phyloP scores from a whole-genome alignment of 257 asterid species.

The Nicotiana tabacum region DNA sequence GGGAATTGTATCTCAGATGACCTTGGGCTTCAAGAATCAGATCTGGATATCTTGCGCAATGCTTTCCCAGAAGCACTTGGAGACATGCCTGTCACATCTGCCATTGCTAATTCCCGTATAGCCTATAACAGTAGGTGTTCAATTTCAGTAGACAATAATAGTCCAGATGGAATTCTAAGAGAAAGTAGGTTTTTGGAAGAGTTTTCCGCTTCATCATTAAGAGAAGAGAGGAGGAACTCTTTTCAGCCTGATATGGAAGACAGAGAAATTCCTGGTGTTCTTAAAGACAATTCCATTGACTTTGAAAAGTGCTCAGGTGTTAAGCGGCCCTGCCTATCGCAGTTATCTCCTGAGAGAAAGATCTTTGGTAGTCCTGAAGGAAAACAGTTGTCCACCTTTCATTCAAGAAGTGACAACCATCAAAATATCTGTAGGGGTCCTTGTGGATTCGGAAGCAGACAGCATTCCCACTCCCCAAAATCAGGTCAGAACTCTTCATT shows the following conservation, averaged over 20 bases:
- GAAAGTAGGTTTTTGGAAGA: constrained; percentile 44
- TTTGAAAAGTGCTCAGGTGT: constrained; percentile 17
- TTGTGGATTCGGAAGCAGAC: constrained; percentile 39
- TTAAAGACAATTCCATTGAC: constrained; percentile 23
- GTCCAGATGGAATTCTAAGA: constrained; percentile 28
- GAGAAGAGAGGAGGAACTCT: constrained; percentile 33
- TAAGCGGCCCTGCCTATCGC: constrained; percentile 16
- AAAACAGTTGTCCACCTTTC: constrained; percentile 29
- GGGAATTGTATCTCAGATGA: constrained; percentile 38
- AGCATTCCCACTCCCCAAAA: constrained; percentile 32
- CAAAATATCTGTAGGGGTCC: constrained; percentile 21
- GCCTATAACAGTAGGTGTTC: constrained; percentile 35
- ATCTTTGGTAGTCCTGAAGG: constrained; percentile 11
- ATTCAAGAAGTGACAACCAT: constrained; percentile 32
- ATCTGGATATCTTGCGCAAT: constrained; percentile 53
- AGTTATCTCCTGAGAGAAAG: constrained; percentile 18
- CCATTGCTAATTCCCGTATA: constrained; percentile 16
- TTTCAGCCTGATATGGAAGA: constrained; percentile 31
- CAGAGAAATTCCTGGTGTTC: constrained; percentile 16
- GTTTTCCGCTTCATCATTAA: constrained; percentile 34
- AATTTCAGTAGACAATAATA: constrained; percentile 30
- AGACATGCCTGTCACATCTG: constrained; percentile 31
- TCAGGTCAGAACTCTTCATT: constrained; percentile 39
- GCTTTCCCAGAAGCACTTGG: constrained; percentile 58
- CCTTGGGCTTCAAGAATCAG: constrained; percentile 59